Evolutionary conservation across 352 stramenopile genomes (phyloP).

Genomic region (Salisapilia sapeloensis): DNA sequence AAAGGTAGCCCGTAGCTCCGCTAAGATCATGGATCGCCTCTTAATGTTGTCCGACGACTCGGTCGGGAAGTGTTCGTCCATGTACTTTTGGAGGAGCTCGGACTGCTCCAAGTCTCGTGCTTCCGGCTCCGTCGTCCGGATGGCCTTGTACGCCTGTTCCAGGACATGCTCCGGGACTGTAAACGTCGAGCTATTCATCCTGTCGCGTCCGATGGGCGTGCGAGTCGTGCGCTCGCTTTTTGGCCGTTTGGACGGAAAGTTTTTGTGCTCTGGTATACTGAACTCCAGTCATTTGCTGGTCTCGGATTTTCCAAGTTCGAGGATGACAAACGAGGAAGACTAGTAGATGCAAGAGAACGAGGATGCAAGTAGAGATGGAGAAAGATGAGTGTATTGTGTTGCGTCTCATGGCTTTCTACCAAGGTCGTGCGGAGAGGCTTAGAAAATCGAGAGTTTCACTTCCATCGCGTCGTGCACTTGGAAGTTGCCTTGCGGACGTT

Average conservation of each 20-base stretch:
- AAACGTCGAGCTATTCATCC: constrained; percentile 27
- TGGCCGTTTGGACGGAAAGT: background rate
- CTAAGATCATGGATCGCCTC: constrained; percentile 68
- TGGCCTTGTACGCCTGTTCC: constrained; percentile 81
- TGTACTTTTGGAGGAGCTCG: constrained; percentile 59
- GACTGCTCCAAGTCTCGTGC: constrained; percentile 74
- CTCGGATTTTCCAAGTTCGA: background rate
- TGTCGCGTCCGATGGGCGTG: background rate
- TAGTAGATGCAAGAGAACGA: too few species aligned
- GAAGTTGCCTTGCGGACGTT: constrained; percentile 67
- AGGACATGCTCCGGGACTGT: constrained; percentile 54
- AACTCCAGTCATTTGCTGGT: constrained; percentile 1
- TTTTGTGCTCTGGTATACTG: background rate
- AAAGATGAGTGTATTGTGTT: too few species aligned
- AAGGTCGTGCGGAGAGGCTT: constrained; percentile 15
- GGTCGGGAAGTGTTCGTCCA: constrained; percentile 65
- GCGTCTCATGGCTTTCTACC: too few species aligned
- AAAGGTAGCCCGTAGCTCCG: constrained; percentile 71
- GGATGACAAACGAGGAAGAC: too few species aligned
- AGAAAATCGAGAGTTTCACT: constrained; percentile 82
- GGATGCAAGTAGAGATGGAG: too few species aligned
- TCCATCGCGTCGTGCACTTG: constrained; percentile 79
- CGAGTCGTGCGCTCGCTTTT: background rate
- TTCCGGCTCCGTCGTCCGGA: constrained; percentile 71
- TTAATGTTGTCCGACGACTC: constrained; percentile 70